Base-by-base conservation (phyloP, 805 yeast species). In the Helenozyma rhizophorensis region DNA sequence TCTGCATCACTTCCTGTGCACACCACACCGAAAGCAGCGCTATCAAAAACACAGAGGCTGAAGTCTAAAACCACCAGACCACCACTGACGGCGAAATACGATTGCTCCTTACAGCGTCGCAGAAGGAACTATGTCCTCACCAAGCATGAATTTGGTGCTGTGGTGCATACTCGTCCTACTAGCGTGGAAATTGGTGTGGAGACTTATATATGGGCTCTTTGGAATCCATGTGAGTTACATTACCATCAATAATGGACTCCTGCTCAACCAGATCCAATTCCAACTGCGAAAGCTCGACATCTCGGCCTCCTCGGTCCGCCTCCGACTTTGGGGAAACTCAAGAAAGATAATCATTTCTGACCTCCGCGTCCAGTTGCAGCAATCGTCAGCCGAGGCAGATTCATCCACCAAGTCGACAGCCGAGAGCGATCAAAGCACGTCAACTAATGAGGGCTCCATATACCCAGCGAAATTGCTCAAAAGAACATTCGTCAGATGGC, bases 271-370 rank as follows among this genome's bases (percentile, higher is more conserved):
- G 4, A 42, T 66, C 15, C 30, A 48, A 4, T 32, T 57, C 33
- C 32, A 32, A 9, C 35, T 44, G 14, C 37, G 34, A 17, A 31
- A 28, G 17, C n/a, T 34, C n/a, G 15, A 29, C 12, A 11, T 65
- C 1, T 16, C 33, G 3, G 28, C 59, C 5, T 39, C 45, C 9
- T 50, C 60, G 10, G 27, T 62, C 2, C 39, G 66, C 14, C 42
- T 65, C 21, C 43, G 63, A 23, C 48, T 64, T 13, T 66, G 71
- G 71, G 69, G 70, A 5, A 62, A 58, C 30, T 39, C 60, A 13
- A 40, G 58, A 25, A 53, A 43, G 47, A 23, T 63, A 7, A 58
- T 65, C 14, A 21, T 65, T 4, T 56, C 55, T 14, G 61, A 52
- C 28, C 29, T 60, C 19, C 19, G 19, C 19, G 7, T 17, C 19